These are phyloP conservation scores for Tremella fuciformis DNA, from an alignment of 768 basidiomycete species.

Conservation along the genomic window DNA sequence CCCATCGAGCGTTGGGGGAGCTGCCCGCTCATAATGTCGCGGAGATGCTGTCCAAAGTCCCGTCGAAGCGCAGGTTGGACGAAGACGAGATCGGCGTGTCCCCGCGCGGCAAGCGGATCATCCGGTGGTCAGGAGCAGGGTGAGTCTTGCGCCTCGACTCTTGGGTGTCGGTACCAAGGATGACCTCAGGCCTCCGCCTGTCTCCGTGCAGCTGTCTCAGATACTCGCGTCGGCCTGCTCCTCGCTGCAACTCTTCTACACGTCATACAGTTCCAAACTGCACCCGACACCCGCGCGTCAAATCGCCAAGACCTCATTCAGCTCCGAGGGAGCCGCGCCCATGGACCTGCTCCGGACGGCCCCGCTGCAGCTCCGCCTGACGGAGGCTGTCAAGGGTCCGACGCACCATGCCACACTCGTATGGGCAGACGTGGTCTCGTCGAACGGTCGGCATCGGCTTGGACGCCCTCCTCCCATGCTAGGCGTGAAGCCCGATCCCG, in stretches of 20 bases:
- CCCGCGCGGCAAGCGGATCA: slow-evolving; percentile 22
- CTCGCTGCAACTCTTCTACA: slow-evolving; percentile 40
- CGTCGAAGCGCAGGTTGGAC: slow-evolving; percentile 10
- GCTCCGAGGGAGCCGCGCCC: not conserved
- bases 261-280: slow-evolving; percentile 20
- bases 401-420: slow-evolving; percentile 22
- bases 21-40: too few species aligned
- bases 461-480: too few species aligned
- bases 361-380: slow-evolving; percentile 4
- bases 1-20: too few species aligned
- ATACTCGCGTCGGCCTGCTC: slow-evolving; percentile 26
- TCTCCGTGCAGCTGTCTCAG: slow-evolving; percentile 28
- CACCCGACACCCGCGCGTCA: not conserved
- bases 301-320: slow-evolving; percentile 1
- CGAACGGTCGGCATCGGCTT: not conserved
- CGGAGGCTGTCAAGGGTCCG: slow-evolving; percentile 2
- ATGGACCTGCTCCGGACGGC: slow-evolving; percentile 1
- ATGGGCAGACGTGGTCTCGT: slow-evolving; percentile 11
- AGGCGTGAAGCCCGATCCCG: too few species aligned
- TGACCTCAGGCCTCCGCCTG: slow-evolving; percentile 20
- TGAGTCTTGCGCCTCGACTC: slow-evolving; percentile 13
- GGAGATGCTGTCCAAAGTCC: too few species aligned
- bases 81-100: slow-evolving; percentile 41
- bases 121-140: slow-evolving; percentile 32
- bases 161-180: not conserved